Percentiles rank a stretch among this genome's conserved stretches.
These are phyloP conservation scores for Crinitomyces ghanaensis DNA, from an alignment of 805 yeast genomes.

Conservation along the genomic window DNA sequence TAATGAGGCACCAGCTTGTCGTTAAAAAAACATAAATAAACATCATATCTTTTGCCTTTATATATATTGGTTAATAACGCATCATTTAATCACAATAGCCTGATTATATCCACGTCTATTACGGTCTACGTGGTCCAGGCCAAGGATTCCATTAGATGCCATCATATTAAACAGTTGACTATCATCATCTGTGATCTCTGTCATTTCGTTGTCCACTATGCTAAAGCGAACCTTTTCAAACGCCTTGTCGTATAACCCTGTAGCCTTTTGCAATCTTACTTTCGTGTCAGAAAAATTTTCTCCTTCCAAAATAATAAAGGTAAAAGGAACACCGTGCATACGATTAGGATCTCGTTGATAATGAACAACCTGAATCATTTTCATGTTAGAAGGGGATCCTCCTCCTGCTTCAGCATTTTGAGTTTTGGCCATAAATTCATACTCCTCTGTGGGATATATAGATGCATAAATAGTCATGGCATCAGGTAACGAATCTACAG, in stretches of 20 bases:
- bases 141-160: slow-evolving; percentile 43
- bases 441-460: slow-evolving; percentile 32
- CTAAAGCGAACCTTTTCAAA: slow-evolving; percentile 67
- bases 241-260: slow-evolving; percentile 72
- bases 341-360: slow-evolving; percentile 56
- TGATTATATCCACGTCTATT: too few relatives aligned
- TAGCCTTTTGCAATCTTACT: slow-evolving; percentile 49
- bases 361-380: slow-evolving; percentile 58
- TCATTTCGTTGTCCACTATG: slow-evolving; percentile 29
- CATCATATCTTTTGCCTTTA: too few relatives aligned
- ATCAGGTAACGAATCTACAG: slow-evolving; percentile 31
- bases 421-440: slow-evolving; percentile 17
- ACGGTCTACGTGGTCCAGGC: slow-evolving; percentile 88
- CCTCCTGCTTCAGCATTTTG: slow-evolving; percentile 11
- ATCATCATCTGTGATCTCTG: slow-evolving; percentile 36
- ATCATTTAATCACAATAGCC: too few relatives aligned
- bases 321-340: slow-evolving; percentile 77
- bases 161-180: slow-evolving; percentile 47
- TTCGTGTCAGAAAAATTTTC: slow-evolving; percentile 57
- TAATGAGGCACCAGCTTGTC: too few relatives aligned
- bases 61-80: too few relatives aligned
- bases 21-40: too few relatives aligned
- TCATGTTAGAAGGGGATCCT: slow-evolving; percentile 21
- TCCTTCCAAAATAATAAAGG: slow-evolving; percentile 55
- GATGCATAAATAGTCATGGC: slow-evolving; percentile 35